phyloP scores from a whole-genome alignment of 2,329 filamentous ascomycete genomes.

The Ustulina deusta region DNA sequence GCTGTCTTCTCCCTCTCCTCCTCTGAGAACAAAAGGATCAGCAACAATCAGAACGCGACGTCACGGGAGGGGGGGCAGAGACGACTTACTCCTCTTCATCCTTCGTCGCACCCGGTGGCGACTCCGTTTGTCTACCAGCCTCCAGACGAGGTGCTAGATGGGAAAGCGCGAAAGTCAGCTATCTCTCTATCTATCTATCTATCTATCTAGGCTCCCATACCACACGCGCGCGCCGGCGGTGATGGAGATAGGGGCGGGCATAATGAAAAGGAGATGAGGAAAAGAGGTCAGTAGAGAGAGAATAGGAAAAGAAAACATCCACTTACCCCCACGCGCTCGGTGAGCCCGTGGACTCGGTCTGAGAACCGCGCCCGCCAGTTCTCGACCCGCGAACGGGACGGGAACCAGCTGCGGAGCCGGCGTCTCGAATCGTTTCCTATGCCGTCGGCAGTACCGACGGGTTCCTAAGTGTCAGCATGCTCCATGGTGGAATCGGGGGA shows the following conservation, averaged over 20 bases:
- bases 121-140: not conserved
- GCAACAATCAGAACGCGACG: not conserved
- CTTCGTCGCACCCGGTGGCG: not conserved
- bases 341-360: not conserved
- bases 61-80: not conserved
- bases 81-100: not conserved
- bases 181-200: not conserved
- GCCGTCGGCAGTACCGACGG: not conserved
- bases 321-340: not conserved
- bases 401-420: not conserved
- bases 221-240: not conserved
- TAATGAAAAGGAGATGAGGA: not conserved
- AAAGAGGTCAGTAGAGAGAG: not conserved
- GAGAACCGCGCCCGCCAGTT: constrained; percentile 1
- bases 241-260: not conserved
- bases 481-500: not conserved
- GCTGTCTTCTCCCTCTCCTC: not conserved
- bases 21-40: not conserved
- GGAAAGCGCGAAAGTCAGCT: not conserved
- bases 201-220: too few relatives aligned
- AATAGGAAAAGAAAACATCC: not conserved
- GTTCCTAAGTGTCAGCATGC: not conserved
- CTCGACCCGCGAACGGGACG: not conserved
- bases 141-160: not conserved
- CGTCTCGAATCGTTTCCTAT: not conserved